Evolutionary conservation across 192 early-diverging fungal species (phyloP), one percentile per base, ranked within the genome.

Genomic region (Spizellomyces punctatus): DNA sequence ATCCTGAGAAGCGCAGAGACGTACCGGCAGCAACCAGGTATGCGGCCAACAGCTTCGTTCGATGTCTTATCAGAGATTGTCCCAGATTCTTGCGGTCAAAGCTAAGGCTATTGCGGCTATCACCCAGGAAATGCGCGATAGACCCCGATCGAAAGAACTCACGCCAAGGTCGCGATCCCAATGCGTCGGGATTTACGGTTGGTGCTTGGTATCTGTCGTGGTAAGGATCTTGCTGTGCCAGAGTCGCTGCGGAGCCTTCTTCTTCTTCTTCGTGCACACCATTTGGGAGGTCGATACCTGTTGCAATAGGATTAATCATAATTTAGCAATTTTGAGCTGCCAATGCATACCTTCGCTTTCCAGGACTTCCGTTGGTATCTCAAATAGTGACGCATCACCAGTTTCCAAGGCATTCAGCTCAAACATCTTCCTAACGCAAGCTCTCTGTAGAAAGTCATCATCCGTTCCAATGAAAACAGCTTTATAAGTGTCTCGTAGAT

Each of bases 381-480:
- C 66, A 49, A 78, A 78, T 5, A 78, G 73, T 7, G 41, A 46
- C 17, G 50, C 46, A 60, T 68, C 73, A 7, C 57, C 64, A 12
- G 52, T n/a, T 19, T 17, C 19, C 1, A 76, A 46, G 8, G 66
- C 64, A 19, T 78, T 76, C 10, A 45, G 17, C 0, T 22, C 60
- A 47, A 78, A 78, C 10, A 76, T 8, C 43, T 68, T 49, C n/a
- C 76, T 45, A 5, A 78, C 45, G 27, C 44, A 45, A 6, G 57
- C 49, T 16, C 55, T 58, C 41, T 36, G 27, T 47, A 78, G 19
- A n/a, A 67, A 78, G 57, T 78, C 76, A 49, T 72, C 73, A 47
- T 78, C 76, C 42, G 71, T 77, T 5, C 63, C 76, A 2, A 76
- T 54, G 45, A 60, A 68, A 6, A 66, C 50, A 12, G 69, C 76